Evolutionary conservation across 2,329 filamentous ascomycete species (phyloP).

Genomic region (Emergomyces orientalis): DNA sequence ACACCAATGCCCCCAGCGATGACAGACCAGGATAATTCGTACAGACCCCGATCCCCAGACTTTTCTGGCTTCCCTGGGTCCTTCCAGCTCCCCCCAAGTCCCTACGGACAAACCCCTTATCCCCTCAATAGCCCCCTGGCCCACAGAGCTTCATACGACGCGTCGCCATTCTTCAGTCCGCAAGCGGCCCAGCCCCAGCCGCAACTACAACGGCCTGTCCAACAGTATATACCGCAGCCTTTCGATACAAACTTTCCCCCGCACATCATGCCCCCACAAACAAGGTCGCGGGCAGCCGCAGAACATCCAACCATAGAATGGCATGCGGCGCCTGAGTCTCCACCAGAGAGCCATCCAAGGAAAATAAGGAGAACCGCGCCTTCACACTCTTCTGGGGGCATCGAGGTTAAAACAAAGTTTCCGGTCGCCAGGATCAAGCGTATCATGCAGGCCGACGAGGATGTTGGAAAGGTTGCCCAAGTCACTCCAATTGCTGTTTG

Average conservation of each 20-base stretch:
- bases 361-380: background rate
- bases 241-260: slow-evolving; percentile 22
- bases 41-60: slow-evolving; percentile 42
- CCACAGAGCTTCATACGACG: slow-evolving; percentile 39
- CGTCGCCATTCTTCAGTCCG: slow-evolving; percentile 37
- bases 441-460: slow-evolving; percentile 98
- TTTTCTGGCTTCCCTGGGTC: slow-evolving; percentile 40
- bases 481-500: slow-evolving; percentile 90
- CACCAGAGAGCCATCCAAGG: slow-evolving; percentile 7
- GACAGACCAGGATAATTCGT: slow-evolving; percentile 38
- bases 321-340: slow-evolving; percentile 15
- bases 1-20: slow-evolving; percentile 51
- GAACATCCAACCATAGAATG: slow-evolving; percentile 19
- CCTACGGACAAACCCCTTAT: slow-evolving; percentile 21
- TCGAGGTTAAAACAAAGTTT: slow-evolving; percentile 88
- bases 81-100: slow-evolving; percentile 22
- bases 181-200: slow-evolving; percentile 21
- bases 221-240: slow-evolving; percentile 31
- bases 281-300: slow-evolving; percentile 27
- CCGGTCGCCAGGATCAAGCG: slow-evolving; percentile 95
- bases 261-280: slow-evolving; percentile 33
- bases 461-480: slow-evolving; percentile 96
- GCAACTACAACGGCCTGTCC: slow-evolving; percentile 21
- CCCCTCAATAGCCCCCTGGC: slow-evolving; percentile 27
- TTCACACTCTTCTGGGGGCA: slow-evolving; percentile 36